Percentiles rank a stretch among this genome's conserved stretches.
Conservation (phyloP, 2,329 filamentous ascomycete species). For the Cercospora sp. region DNA sequence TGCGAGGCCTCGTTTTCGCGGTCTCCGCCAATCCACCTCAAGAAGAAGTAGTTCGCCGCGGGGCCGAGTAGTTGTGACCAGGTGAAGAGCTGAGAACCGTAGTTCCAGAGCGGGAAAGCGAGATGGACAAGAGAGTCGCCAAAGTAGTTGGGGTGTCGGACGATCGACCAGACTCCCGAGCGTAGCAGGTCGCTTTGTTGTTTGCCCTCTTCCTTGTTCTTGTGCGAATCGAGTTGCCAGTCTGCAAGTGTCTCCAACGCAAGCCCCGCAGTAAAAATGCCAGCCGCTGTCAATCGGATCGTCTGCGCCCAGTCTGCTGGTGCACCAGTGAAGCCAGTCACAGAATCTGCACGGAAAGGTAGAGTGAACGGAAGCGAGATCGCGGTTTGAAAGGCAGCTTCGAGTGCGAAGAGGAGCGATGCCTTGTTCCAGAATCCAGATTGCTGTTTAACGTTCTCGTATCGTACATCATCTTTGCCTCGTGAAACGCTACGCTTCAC, state of each 20-base stretch:
- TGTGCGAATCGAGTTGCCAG: constrained; percentile 56
- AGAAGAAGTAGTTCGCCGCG: constrained; percentile 59
- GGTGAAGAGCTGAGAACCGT: constrained; percentile 56
- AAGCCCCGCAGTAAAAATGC: constrained; percentile 58
- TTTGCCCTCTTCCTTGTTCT: constrained; percentile 38
- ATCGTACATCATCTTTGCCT: constrained; percentile 59
- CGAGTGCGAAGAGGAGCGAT: constrained; percentile 58
- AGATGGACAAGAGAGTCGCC: constrained; percentile 61
- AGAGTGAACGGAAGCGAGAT: constrained; percentile 60
- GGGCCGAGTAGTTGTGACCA: constrained; percentile 58
- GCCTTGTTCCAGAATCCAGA: constrained; percentile 61
- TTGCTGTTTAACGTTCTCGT: constrained; percentile 54
- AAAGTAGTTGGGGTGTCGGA: constrained; percentile 65
- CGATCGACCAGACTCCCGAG: constrained; percentile 63
- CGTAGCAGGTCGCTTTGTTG: constrained; percentile 45
- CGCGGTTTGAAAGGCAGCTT: constrained; percentile 58
- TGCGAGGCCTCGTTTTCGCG: constrained; percentile 57
- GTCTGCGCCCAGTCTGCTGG: constrained; percentile 39
- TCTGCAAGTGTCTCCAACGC: constrained; percentile 60
- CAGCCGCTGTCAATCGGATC: constrained; percentile 47
- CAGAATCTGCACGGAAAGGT: constrained; percentile 46
- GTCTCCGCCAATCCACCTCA: constrained; percentile 60
- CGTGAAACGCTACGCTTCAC: constrained; percentile 52
- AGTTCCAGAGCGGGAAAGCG: constrained; percentile 60
- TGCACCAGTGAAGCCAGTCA: constrained; percentile 20